Evolutionary conservation across 139 green algal genomes (phyloP).

Genomic region (Pleodorina starrii): DNA sequence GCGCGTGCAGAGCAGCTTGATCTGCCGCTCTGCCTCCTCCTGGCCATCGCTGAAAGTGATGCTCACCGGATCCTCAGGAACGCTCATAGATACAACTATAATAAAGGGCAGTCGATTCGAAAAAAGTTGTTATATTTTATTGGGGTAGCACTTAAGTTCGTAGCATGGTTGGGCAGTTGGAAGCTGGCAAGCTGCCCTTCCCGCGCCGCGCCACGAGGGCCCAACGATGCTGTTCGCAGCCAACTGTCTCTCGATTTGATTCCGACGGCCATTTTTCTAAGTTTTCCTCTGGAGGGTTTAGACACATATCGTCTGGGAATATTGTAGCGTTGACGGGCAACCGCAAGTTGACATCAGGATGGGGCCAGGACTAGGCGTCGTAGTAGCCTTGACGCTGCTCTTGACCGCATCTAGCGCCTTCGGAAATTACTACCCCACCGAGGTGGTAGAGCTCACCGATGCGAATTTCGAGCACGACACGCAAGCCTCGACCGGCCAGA

Average conservation of each 20-base stretch:
- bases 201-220: neutral
- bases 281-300: too few species aligned
- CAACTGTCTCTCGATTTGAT: neutral
- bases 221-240: neutral
- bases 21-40: conserved; percentile 26
- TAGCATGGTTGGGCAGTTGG: neutral
- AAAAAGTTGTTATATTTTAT: neutral
- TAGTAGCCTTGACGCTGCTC: neutral
- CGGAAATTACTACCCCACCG: conserved; percentile 21
- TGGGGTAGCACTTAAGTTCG: neutral
- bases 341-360: too few species aligned
- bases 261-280: too few species aligned
- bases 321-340: too few species aligned
- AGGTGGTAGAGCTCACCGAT: conserved; percentile 42
- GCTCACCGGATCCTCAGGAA: neutral
- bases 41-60: conserved; percentile 21
- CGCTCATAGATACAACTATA: neutral
- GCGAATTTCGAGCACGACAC: conserved; percentile 67
- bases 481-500: conserved; percentile 65
- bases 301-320: too few species aligned
- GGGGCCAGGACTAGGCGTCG: too few species aligned
- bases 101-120: neutral
- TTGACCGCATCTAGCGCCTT: neutral
- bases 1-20: conserved; percentile 52
- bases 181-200: neutral